Base-by-base conservation (phyloP, 768 basidiomycete genomes). In the Termitomyces bulborhizus region DNA sequence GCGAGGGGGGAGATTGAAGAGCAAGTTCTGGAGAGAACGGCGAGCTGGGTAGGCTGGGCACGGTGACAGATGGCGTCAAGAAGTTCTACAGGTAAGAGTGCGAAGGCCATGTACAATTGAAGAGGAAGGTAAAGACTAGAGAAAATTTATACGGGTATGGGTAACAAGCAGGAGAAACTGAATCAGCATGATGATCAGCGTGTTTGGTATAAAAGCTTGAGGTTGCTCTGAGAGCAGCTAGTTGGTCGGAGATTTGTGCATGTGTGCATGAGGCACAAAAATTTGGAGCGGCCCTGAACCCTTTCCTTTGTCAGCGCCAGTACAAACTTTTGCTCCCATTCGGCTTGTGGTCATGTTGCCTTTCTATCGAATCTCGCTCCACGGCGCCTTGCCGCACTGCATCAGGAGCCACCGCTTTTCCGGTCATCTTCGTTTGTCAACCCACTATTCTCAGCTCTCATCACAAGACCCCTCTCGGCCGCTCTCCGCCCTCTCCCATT, bases 31-130 rank as follows among this genome's bases (percentile, higher is more conserved):
- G 85, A 74, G 59, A 86, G 73, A 11, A 76, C 66, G 46, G 73
- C 69, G 61, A 88, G 81, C 69, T 78, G 75, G 9, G 54, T 26
- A 13, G 59, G 52, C 45, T 50, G 43, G 24, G 65, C 62, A 65
- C 59, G 52, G 60, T 66, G 41, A 63, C 70, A 70, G 66, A 89
- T 68, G 66, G 68, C 64, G 70, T 83, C 79, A 60, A 86, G 62
- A 62, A 90, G 80, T 63, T 91, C 89, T 44, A 69, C 59, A 50
- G 88, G 88, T 47, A 89, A 73, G 34, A 57, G 60, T 44, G 68
- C 59, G 58, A 81, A 64, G 60, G 74, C 72, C 81, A 82, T 80
- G 66, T 67, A 59, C 54, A 57, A 61, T 21, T 48, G 51, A 31
- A 51, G 45, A 59, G 32, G 46, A 53, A 51, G 54, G 53, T 66